Evolutionary conservation across 257 asterid genomes (phyloP).

Genomic region (Datura wrightii): DNA sequence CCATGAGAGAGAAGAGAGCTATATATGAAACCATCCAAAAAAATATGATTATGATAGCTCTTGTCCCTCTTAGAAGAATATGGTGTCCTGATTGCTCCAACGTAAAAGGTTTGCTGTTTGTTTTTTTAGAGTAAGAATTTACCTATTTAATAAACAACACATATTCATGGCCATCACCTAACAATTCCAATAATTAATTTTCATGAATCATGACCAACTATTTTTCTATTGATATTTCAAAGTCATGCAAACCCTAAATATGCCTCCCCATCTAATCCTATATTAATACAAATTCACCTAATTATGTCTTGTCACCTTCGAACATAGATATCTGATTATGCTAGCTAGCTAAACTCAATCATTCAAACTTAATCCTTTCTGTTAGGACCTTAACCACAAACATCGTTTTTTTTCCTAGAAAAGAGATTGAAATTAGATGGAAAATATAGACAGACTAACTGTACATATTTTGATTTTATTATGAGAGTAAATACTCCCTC

Average conservation of each 20-base stretch:
- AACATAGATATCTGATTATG: neutral
- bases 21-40: too few species aligned
- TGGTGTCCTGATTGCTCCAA: too few species aligned
- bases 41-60: too few species aligned
- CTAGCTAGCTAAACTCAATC: neutral
- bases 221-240: neutral
- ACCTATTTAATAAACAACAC: neutral
- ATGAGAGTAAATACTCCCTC: neutral
- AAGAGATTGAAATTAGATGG: neutral
- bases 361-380: neutral
- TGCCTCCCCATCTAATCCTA: neutral
- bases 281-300: neutral
- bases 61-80: too few species aligned
- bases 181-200: neutral
- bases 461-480: neutral
- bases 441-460: neutral
- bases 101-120: too few species aligned
- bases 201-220: neutral
- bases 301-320: neutral
- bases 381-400: slow-evolving; percentile 25
- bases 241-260: neutral
- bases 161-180: slow-evolving; percentile 3
- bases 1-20: too few species aligned
- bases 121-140: neutral
- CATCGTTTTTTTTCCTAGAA: neutral